Evolutionary conservation across 129 eudicot species (phyloP).

Genomic region (Oenanthe sinensis): DNA sequence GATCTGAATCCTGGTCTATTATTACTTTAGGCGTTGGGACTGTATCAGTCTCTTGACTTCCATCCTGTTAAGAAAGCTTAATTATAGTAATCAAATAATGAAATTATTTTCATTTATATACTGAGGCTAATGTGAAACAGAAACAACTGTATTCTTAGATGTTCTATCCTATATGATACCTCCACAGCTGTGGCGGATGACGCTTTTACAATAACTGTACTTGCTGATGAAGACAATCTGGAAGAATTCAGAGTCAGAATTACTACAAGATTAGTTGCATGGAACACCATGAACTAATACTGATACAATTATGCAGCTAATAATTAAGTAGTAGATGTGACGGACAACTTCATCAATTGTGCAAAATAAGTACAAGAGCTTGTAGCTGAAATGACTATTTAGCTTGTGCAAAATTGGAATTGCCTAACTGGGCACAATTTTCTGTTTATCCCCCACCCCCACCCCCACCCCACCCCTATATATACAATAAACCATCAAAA

Average conservation of each 20-base stretch:
- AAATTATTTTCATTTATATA: background rate
- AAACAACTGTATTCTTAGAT: background rate
- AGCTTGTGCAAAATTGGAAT: too few species aligned
- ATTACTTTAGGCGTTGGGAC: slow-evolving; percentile 79
- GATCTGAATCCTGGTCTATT: slow-evolving; percentile 82
- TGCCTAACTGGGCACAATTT: background rate
- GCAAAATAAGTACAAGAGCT: too few species aligned
- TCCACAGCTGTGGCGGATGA: slow-evolving; percentile 62
- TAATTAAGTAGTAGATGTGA: background rate
- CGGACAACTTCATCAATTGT: background rate
- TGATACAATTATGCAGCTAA: background rate
- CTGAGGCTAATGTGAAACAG: background rate
- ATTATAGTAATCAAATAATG: background rate
- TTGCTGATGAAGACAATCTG: slow-evolving; percentile 42
- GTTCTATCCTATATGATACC: slow-evolving; percentile 30
- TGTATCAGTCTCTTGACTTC: slow-evolving; percentile 47
- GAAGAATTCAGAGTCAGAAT: slow-evolving; percentile 16
- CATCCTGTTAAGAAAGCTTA: slow-evolving; percentile 34
- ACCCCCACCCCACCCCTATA: too few species aligned
- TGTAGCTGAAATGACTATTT: too few species aligned
- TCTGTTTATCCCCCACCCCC: too few species aligned
- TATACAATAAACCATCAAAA: background rate
- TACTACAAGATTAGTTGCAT: slow-evolving; percentile 5
- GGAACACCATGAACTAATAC: slow-evolving; percentile 3
- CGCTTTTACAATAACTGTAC: slow-evolving; percentile 44